Evolutionary conservation across 441 rosid species (phyloP).

Genomic region (Erysimum pusillum): DNA sequence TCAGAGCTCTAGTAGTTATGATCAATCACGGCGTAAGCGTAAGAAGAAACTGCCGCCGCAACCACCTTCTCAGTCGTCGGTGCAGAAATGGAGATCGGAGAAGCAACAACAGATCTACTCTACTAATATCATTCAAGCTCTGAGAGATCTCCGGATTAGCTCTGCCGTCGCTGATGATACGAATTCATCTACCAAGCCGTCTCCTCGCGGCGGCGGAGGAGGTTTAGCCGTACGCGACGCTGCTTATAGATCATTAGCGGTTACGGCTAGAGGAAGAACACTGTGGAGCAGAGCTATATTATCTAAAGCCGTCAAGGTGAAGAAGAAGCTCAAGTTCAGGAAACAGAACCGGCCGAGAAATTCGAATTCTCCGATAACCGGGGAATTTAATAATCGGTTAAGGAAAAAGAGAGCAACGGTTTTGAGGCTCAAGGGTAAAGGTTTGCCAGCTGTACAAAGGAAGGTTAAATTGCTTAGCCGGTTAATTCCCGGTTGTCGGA

Average conservation of each 20-base stretch:
- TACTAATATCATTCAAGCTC: slow-evolving; percentile 69
- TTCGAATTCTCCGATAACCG: slow-evolving; percentile 40
- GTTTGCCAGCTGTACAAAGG: slow-evolving; percentile 72
- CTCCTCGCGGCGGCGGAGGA: slow-evolving; percentile 71
- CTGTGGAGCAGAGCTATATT: slow-evolving; percentile 95
- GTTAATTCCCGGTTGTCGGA: slow-evolving; percentile 94
- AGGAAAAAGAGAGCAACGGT: slow-evolving; percentile 73
- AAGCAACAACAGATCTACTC: slow-evolving; percentile 83
- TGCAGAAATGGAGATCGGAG: slow-evolving; percentile 78
- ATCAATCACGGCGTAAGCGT: slow-evolving; percentile 64
- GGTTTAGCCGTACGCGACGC: slow-evolving; percentile 66
- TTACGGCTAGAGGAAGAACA: slow-evolving; percentile 81
- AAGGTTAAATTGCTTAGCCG: slow-evolving; percentile 82
- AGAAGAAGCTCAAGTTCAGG: slow-evolving; percentile 78
- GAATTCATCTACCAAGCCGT: neutral
- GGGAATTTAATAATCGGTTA: slow-evolving; percentile 50
- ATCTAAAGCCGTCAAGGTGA: slow-evolving; percentile 54
- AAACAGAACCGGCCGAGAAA: slow-evolving; percentile 63
- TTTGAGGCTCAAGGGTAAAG: slow-evolving; percentile 58
- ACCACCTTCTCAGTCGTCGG: slow-evolving; percentile 30
- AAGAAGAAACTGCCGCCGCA: slow-evolving; percentile 56
- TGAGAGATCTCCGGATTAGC: slow-evolving; percentile 62
- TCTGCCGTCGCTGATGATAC: neutral
- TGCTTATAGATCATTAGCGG: slow-evolving; percentile 81
- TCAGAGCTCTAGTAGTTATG: slow-evolving; percentile 45